Base-by-base conservation (phyloP, 345 rosid genomes). In the Citrus trifoliata region DNA sequence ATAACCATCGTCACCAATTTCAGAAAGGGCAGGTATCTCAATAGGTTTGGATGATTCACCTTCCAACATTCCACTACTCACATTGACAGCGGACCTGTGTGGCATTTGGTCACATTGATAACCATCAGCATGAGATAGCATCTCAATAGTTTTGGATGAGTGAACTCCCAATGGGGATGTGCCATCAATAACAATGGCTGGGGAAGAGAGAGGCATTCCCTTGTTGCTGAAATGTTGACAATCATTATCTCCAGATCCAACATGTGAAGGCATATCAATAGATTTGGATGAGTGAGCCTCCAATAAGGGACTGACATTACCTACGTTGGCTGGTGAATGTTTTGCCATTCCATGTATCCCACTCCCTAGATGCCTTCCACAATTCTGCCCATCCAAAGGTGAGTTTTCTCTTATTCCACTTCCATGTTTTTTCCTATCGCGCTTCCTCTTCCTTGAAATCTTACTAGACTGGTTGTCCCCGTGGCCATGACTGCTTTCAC, bases 401-500 rank as follows among this genome's bases (percentile, higher is more conserved):
- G 78, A 73, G 32, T 74, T 84, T 77, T 76, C 81, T 46, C 77
- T 81, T 6, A 42, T 48, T 68, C 81, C 79, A 74, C 79, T 79
- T 77, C 81, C 82, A 82, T 1, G 37, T 61, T 73, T 83, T 81
- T 83, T 72, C 19, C 73, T 70, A 37, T 67, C 27, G 63, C 48
- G 67, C 73, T 72, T 82, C 64, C 81, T 78, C 69, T 81, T 85
- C 75, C 77, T 78, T 13, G 79, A 30, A 67, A 77, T 74, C 80
- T 77, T 90, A 59, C 40, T 74, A 38, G 82, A 69, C 76, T 60
- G 86, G 63, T 53, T 88, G 76, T 76, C 83, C 72, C 69, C 71
- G 32, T 21, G 51, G 24, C 73, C 81, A 62, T 28, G 76, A 80
- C 68, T 76, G 76, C 76, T 83, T 59, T 64, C 78, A 32, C 77